Evolutionary conservation across 2,329 filamentous ascomycete species (phyloP), one percentile per base, ranked within the genome.

Genomic region (Apiospora kogelbergensis): DNA sequence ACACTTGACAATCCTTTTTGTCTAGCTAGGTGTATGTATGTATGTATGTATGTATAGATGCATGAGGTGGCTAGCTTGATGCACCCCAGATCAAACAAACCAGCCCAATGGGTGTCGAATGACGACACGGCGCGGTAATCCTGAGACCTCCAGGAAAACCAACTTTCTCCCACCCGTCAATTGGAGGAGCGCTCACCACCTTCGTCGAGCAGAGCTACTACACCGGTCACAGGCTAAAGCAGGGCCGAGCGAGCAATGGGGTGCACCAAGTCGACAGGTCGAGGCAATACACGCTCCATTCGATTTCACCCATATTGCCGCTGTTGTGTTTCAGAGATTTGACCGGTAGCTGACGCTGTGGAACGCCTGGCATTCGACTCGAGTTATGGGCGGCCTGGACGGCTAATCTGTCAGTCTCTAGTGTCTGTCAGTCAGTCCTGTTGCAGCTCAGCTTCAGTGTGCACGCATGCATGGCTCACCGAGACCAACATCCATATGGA

Each of bases 61-160:
- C 30, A 30, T 60, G 53, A 60, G 53, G 53, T 60, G 53, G 53
- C 53, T 60, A 60, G 53, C 53, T 60, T 30, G 26, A 60, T 60
- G 53, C 53, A 60, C 53, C 30, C 53, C 48, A 57, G 48, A 57
- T 20, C 48, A 33, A 33, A 15, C 30, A 57, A 57, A 57, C 48
- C 48, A 57, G 48, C 17, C 53, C 53, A 60, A 22, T 60, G 53
- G 53, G 53, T 60, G 53, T 60, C 20, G 53, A 60, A 60, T 60
- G 53, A 60, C 53, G 53, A 60, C 53, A 60, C 53, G 20, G 26
- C 17, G 13, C 30, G 53, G 53, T 60, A 60, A 60, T 60, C 10
- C 30, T 57, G 48, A 57, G 48, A 33, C 48, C 20, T 17, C 15
- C 10, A 17, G 48, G 48, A 33, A 33, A 57, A 57, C 48, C 26